These are phyloP conservation scores for Elsinoe fawcettii DNA, from an alignment of 2,329 filamentous ascomycete genomes.

Conservation along the genomic window DNA sequence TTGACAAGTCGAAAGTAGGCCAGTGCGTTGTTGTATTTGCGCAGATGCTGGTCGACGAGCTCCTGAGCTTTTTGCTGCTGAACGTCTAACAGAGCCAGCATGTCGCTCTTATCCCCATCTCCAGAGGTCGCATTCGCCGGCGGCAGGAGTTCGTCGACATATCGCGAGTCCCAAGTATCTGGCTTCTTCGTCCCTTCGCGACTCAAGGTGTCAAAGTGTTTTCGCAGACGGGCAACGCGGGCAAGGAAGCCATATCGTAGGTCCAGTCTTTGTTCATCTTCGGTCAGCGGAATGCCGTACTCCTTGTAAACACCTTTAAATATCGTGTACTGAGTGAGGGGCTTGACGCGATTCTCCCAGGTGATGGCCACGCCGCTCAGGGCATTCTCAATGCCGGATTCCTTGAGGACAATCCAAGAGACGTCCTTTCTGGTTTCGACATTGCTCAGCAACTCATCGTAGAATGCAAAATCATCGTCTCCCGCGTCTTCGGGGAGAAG, in stretches of 20 bases:
- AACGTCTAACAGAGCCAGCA: not conserved
- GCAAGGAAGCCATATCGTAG: not conserved
- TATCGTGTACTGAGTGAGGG: not conserved
- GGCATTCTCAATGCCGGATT: not conserved
- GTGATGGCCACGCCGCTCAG: not conserved
- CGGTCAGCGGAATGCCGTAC: slow-evolving; percentile 8
- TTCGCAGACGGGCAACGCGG: not conserved
- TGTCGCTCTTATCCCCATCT: not conserved
- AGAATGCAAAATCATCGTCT: not conserved
- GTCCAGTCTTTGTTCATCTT: not conserved
- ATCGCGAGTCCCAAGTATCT: slow-evolving; percentile 1
- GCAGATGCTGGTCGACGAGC: not conserved
- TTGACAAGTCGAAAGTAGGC: not conserved
- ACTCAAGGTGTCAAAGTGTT: not conserved
- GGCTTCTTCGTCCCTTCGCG: not conserved
- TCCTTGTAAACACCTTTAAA: slow-evolving; percentile 8
- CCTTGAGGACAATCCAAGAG: not conserved
- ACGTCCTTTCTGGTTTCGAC: slow-evolving; percentile 7
- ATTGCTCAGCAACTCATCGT: slow-evolving; percentile 2
- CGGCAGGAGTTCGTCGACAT: not conserved
- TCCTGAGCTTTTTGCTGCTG: not conserved
- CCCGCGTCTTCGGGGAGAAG: not conserved
- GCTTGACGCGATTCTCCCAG: not conserved
- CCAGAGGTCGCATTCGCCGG: not conserved
- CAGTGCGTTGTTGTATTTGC: not conserved